Evolutionary conservation across 768 basidiomycete species (phyloP).

Genomic region (Sarcomyxa edulis): DNA sequence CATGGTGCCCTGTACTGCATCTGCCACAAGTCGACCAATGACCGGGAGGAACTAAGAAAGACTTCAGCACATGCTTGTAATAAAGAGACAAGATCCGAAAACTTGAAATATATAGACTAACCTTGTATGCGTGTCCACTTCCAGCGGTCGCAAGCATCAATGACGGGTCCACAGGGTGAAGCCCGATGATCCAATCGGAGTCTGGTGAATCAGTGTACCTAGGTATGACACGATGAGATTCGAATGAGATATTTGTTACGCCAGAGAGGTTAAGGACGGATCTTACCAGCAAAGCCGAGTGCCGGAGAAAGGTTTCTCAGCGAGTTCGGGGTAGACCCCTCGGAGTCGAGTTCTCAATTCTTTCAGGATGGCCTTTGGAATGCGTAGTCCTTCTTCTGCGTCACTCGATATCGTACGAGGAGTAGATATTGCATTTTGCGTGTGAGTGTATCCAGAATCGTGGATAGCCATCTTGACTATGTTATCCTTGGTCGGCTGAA

Average conservation of each 20-base stretch:
- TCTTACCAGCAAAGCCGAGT: constrained; percentile 88
- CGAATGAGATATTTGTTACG: not conserved
- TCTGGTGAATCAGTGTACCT: constrained; percentile 92
- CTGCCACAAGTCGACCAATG: constrained; percentile 72
- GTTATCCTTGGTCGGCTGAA: constrained; percentile 61
- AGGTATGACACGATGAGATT: not conserved
- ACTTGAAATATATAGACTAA: constrained; percentile 14
- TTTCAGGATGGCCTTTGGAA: constrained; percentile 54
- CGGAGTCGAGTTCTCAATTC: constrained; percentile 47
- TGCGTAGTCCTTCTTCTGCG: constrained; percentile 48
- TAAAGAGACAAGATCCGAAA: too few relatives aligned
- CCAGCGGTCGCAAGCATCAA: constrained; percentile 84
- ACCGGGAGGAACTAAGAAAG: constrained; percentile 74
- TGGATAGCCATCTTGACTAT: constrained; percentile 81
- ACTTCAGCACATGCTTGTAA: constrained; percentile 2
- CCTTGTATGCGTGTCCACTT: constrained; percentile 88
- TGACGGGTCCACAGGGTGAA: constrained; percentile 47
- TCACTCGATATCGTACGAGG: constrained; percentile 73
- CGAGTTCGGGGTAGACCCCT: constrained; percentile 72
- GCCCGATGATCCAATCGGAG: constrained; percentile 87
- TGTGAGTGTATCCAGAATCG: constrained; percentile 63
- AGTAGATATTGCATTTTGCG: constrained; percentile 49
- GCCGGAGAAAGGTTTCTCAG: constrained; percentile 58
- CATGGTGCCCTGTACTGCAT: constrained; percentile 63
- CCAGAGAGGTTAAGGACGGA: not conserved